Conservation (phyloP, 768 basidiomycete species). For the Termitomyces sp. region DNA sequence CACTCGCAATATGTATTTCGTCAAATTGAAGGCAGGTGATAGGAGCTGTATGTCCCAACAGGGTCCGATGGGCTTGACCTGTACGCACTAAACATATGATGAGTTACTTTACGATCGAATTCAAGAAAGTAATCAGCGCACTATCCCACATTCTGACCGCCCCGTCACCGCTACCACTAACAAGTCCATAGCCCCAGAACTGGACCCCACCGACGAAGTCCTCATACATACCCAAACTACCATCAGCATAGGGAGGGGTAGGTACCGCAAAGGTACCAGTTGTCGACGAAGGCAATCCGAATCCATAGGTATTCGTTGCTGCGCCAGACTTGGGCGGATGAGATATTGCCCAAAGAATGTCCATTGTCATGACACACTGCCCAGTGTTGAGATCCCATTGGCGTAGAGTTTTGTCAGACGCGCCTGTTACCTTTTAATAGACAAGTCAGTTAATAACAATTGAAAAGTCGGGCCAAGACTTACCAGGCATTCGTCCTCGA, state of each 20-base stretch:
- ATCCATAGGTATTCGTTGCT: constrained; percentile 45
- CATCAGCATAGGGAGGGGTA: constrained; percentile 85
- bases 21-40: constrained; percentile 96
- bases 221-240: constrained; percentile 91
- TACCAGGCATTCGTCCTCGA: constrained; percentile 92
- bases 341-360: constrained; percentile 98
- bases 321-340: constrained; percentile 61
- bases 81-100: constrained; percentile 73
- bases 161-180: constrained; percentile 96
- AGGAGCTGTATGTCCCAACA: constrained; percentile 90
- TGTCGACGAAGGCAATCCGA: constrained; percentile 41
- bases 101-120: neutral
- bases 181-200: constrained; percentile 97
- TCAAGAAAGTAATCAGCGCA: constrained; percentile 43
- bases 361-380: constrained; percentile 99
- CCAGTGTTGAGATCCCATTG: constrained; percentile 98
- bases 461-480: constrained; percentile 21
- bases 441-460: constrained; percentile 16
- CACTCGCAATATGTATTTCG: constrained; percentile 89
- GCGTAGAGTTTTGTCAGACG: constrained; percentile 95
- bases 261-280: constrained; percentile 74
- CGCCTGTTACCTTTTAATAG: constrained; percentile 82
- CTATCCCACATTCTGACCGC: constrained; percentile 99
- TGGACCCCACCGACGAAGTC: constrained; percentile 98
- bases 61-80: constrained; percentile 91